Percentiles rank a stretch among this genome's conserved stretches.
Conservation (phyloP, 1,284 basidiomycete genomes). For the Cryptococcus floricola region DNA sequence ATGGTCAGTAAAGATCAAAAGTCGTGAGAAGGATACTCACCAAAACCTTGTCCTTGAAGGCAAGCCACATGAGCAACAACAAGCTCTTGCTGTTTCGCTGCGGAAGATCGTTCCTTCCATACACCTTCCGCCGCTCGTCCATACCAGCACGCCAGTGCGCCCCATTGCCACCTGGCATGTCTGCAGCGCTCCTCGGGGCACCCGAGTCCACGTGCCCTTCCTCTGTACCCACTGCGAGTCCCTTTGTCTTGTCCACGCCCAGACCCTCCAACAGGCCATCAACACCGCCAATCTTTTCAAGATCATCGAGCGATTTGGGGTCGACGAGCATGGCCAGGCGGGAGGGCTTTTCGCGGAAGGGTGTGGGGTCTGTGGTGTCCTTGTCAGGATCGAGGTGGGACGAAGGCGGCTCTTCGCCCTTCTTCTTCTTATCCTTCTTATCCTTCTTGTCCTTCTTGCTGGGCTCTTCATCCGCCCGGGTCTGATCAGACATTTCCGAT, state of each 20-base stretch:
- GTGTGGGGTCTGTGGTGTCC: constrained; percentile 62
- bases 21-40: constrained; percentile 51
- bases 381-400: constrained; percentile 52
- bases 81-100: constrained; percentile 72
- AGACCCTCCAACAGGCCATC: constrained; percentile 66
- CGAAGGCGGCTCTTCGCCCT: constrained; percentile 28
- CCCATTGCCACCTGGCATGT: constrained; percentile 39
- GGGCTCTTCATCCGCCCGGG: constrained; percentile 5
- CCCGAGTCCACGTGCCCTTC: constrained; percentile 20
- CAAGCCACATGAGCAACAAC: constrained; percentile 84
- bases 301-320: constrained; percentile 61
- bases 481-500: constrained; percentile 3
- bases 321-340: constrained; percentile 82
- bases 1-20: constrained; percentile 9
- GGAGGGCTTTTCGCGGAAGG: constrained; percentile 68
- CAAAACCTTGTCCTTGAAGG: constrained; percentile 91
- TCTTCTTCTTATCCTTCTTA: constrained; percentile 29
- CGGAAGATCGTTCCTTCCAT: constrained; percentile 80
- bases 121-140: constrained; percentile 67
- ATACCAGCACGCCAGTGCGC: constrained; percentile 58
- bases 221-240: constrained; percentile 46
- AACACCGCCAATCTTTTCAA: constrained; percentile 72
- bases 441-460: constrained; percentile 21
- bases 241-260: constrained; percentile 63
- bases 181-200: constrained; percentile 19